These are phyloP conservation scores for Pseudoturritis turrita DNA, from an alignment of 345 rosid genomes.

Conservation along the genomic window DNA sequence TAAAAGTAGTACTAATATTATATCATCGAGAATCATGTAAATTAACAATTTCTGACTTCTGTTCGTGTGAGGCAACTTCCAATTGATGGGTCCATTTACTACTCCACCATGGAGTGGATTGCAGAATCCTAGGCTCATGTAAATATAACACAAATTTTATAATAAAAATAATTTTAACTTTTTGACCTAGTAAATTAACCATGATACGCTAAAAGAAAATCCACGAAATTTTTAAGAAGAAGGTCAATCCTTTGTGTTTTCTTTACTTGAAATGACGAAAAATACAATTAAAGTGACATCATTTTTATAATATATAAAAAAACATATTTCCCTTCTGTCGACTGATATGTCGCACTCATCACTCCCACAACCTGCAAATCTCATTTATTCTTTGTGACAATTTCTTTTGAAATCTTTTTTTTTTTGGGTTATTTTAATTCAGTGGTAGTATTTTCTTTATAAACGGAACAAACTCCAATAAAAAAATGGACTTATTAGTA, in stretches of 20 bases:
- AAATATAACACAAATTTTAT: not conserved
- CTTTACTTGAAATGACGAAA: not conserved
- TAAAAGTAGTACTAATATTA: not conserved
- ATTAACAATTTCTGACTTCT: slow-evolving; percentile 15
- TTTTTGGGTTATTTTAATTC: not conserved
- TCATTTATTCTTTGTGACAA: slow-evolving; percentile 29
- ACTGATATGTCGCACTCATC: slow-evolving; percentile 37
- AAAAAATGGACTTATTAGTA: slow-evolving; percentile 7
- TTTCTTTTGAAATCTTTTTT: not conserved
- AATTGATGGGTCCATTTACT: slow-evolving; percentile 33
- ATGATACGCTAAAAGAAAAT: not conserved
- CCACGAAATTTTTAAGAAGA: not conserved
- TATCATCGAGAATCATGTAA: not conserved
- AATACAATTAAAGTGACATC: not conserved
- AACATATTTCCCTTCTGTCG: slow-evolving; percentile 30
- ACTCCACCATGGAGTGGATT: slow-evolving; percentile 34
- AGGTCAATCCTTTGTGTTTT: slow-evolving; percentile 1
- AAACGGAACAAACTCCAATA: slow-evolving; percentile 29
- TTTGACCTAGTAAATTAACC: slow-evolving; percentile 19
- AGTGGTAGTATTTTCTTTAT: not conserved
- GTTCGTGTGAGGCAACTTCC: slow-evolving; percentile 30
- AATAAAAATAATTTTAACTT: not conserved
- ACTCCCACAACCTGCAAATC: slow-evolving; percentile 29
- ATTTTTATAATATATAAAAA: not conserved
- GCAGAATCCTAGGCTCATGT: slow-evolving; percentile 33